A percentile compares a stretch with the other conserved stretches of the same genome.
phyloP scores from a whole-genome alignment of 202 grass and related monocot species.

The Setaria viridis region DNA sequence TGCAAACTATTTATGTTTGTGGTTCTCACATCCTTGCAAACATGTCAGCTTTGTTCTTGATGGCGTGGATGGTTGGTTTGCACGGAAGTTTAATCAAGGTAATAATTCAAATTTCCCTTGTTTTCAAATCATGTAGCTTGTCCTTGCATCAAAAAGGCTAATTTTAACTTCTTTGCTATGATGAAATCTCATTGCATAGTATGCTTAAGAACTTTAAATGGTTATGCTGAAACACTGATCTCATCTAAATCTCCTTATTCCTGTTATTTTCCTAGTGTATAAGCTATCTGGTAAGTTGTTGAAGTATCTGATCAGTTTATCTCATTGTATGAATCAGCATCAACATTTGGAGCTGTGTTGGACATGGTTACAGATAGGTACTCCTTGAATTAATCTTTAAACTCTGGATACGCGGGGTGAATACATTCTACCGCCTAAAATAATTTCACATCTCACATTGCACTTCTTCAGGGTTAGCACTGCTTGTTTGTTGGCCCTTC shows the following conservation, averaged over 20 bases:
- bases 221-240: background rate
- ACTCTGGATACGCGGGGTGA: constrained; percentile 19
- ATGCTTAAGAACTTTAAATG: constrained; percentile 20
- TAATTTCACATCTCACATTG: constrained; percentile 53
- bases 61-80: constrained; percentile 96
- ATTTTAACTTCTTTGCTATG: background rate
- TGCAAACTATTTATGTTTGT: constrained; percentile 14
- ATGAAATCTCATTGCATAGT: background rate
- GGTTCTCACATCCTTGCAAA: constrained; percentile 35
- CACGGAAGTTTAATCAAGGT: constrained; percentile 99
- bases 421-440: constrained; percentile 37
- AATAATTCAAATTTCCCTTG: constrained; percentile 13
- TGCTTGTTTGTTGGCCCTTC: constrained; percentile 90
- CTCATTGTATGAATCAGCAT: constrained; percentile 71
- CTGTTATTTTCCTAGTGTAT: background rate
- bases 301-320: constrained; percentile 42
- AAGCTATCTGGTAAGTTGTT: constrained; percentile 9
- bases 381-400: constrained; percentile 45
- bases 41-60: constrained; percentile 88
- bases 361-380: constrained; percentile 99
- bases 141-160: background rate
- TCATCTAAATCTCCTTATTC: background rate
- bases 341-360: constrained; percentile 97
- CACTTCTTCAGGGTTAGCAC: constrained; percentile 91
- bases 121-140: constrained; percentile 4